Evolutionary conservation across 1,284 basidiomycete genomes (phyloP).

Genomic region (Hortiboletus rubellus): DNA sequence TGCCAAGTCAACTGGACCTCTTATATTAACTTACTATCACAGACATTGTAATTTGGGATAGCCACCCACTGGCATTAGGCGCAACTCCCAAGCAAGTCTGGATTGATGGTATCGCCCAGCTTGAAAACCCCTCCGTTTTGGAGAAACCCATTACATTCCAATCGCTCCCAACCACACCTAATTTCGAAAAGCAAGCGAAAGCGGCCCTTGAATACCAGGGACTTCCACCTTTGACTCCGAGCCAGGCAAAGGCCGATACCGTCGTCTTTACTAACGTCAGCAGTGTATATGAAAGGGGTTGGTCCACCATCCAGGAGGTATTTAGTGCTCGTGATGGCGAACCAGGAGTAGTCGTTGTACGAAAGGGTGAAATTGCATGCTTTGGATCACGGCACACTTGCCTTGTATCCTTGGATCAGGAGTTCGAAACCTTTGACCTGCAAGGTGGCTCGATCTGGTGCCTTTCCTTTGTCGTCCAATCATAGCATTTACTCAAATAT

Average conservation of each 20-base stretch:
- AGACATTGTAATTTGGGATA: conserved; percentile 71
- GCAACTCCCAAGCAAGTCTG: conserved; percentile 73
- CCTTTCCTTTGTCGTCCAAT: conserved; percentile 31
- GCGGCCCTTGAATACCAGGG: conserved; percentile 63
- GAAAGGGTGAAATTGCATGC: conserved; percentile 46
- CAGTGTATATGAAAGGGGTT: conserved; percentile 44
- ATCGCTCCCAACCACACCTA: conserved; percentile 52
- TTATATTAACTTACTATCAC: background rate
- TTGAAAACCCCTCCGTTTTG: conserved; percentile 44
- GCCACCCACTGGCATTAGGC: conserved; percentile 75
- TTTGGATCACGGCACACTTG: conserved; percentile 29
- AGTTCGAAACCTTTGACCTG: conserved; percentile 24
- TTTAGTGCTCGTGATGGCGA: conserved; percentile 22
- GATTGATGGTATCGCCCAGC: conserved; percentile 69
- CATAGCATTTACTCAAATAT: background rate
- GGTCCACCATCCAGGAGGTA: conserved; percentile 22
- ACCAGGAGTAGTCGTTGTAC: conserved; percentile 41
- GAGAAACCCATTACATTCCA: conserved; percentile 52
- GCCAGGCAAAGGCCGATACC: conserved; percentile 36
- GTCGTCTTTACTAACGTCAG: conserved; percentile 63
- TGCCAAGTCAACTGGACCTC: background rate
- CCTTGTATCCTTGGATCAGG: conserved; percentile 10
- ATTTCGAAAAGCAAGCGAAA: conserved; percentile 56
- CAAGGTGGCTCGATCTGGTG: conserved; percentile 45
- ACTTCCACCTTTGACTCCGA: conserved; percentile 57